Conservation (phyloP, 73 alveolate species). For the Loxodes magnus region DNA sequence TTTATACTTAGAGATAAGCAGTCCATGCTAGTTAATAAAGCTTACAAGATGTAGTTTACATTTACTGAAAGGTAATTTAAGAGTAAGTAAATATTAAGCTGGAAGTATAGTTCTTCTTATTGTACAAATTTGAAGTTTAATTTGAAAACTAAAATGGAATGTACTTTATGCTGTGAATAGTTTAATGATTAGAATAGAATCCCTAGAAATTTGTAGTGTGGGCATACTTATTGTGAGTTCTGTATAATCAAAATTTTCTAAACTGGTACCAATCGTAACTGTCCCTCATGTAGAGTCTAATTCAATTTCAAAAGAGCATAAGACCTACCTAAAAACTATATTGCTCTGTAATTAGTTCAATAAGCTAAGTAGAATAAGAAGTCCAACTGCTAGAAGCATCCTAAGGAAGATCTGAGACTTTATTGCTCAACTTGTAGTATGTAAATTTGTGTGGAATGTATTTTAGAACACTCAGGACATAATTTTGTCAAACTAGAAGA, state of each 20-base stretch:
- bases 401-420: constrained; percentile 40
- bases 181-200: constrained; percentile 37
- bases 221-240: constrained; percentile 76
- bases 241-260: constrained; percentile 45
- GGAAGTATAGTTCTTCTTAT: too few relatives aligned
- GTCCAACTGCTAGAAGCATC: constrained; percentile 44
- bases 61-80: too few relatives aligned
- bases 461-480: constrained; percentile 71
- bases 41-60: too few relatives aligned
- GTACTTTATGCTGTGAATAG: constrained; percentile 58
- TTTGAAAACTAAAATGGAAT: too few relatives aligned
- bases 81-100: too few relatives aligned
- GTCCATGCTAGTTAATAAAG: too few relatives aligned
- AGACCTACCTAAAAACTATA: constrained; percentile 51
- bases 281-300: constrained; percentile 70
- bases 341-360: constrained; percentile 58
- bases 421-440: constrained; percentile 56
- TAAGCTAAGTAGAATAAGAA: constrained; percentile 45
- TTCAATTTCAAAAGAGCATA: constrained; percentile 34
- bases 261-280: constrained; percentile 25
- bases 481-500: constrained; percentile 65
- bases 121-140: too few relatives aligned
- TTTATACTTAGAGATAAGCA: too few relatives aligned
- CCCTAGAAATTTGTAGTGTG: constrained; percentile 63
- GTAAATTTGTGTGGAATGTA: constrained; percentile 68